A percentile compares a stretch with the other conserved stretches of the same genome.
phyloP scores from a whole-genome alignment of 768 basidiomycete genomes.

The Termitomyces sp. region DNA sequence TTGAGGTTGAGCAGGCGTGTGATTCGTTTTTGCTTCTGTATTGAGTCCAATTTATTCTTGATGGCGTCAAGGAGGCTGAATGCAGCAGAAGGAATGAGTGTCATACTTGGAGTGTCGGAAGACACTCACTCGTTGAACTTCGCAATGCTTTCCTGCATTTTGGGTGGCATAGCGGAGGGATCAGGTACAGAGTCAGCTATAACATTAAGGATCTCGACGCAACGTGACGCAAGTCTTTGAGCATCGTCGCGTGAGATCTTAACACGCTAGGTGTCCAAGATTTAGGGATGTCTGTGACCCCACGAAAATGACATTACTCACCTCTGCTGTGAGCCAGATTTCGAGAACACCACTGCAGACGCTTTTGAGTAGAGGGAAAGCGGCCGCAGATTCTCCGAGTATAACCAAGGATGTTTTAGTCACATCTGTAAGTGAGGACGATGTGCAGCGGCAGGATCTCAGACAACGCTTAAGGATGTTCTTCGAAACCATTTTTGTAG shows the following conservation, averaged over 20 bases:
- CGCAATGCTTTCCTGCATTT: neutral
- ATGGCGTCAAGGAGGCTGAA: neutral
- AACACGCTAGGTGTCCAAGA: no score
- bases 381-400: neutral
- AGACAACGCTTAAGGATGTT: neutral
- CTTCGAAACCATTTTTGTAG: neutral
- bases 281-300: no score
- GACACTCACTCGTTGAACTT: neutral
- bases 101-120: no score
- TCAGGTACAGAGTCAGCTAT: neutral
- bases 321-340: conserved; percentile 1
- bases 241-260: no score
- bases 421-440: neutral
- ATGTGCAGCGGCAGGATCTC: neutral
- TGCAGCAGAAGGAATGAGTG: neutral
- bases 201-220: neutral
- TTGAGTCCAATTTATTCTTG: neutral
- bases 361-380: neutral
- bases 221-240: neutral
- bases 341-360: neutral
- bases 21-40: neutral
- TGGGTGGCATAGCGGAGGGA: neutral
- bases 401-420: neutral
- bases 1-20: neutral
- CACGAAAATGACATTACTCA: neutral